Conservation (phyloP, 306 rosid species). For the Rosa lucieae region DNA sequence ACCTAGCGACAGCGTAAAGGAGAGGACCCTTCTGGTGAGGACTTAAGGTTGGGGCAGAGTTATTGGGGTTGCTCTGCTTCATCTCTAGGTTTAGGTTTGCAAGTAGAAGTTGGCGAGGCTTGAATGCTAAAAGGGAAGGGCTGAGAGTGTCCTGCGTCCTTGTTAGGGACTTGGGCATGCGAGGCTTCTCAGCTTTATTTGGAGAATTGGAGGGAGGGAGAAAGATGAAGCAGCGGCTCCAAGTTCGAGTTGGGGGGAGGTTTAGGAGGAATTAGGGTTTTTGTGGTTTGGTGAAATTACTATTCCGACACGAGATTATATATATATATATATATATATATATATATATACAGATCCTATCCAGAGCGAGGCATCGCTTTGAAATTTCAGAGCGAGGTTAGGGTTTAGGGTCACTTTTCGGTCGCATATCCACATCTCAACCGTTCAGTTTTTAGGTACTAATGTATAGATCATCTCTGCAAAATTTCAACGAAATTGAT, state of each 20-base stretch:
- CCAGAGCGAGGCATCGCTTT: too few relatives aligned
- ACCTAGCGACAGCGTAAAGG: slow-evolving; percentile 57
- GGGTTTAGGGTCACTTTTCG: too few relatives aligned
- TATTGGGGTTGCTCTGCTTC: slow-evolving; percentile 30
- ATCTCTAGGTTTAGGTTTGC: slow-evolving; percentile 32
- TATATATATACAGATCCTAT: too few relatives aligned
- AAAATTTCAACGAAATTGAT: too few relatives aligned
- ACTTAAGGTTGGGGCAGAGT: slow-evolving; percentile 6
- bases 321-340: too few relatives aligned
- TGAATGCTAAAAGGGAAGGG: slow-evolving; percentile 50
- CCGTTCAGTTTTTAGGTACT: too few relatives aligned
- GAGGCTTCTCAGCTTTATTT: slow-evolving; percentile 18
- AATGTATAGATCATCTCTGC: too few relatives aligned
- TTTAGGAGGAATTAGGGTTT: slow-evolving; percentile 20
- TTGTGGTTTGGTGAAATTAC: neutral
- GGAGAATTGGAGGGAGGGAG: neutral
- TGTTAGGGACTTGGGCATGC: slow-evolving; percentile 51
- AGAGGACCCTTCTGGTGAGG: slow-evolving; percentile 46
- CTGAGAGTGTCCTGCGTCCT: slow-evolving; percentile 16
- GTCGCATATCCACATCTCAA: too few relatives aligned
- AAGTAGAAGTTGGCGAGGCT: slow-evolving; percentile 72
- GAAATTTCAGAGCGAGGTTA: too few relatives aligned
- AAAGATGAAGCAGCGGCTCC: neutral
- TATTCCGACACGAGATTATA: neutral
- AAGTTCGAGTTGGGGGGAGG: neutral